Base-by-base conservation (phyloP, 345 rosid species). In the Eucalyptus globulus region DNA sequence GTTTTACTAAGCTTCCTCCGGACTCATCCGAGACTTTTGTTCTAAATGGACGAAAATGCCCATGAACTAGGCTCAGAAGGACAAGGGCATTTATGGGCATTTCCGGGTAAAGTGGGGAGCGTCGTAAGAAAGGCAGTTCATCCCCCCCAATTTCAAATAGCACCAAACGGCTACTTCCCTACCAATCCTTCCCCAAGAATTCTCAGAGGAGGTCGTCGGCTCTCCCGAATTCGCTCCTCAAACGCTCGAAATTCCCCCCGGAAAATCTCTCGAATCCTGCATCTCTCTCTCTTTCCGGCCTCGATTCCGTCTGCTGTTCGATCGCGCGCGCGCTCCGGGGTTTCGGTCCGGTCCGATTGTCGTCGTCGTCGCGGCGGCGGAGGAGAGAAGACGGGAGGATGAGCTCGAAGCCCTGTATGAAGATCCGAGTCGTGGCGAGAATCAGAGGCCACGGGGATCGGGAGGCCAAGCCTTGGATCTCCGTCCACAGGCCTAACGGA, bases 381-480 rank as follows among this genome's bases (percentile, higher is more conserved):
- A 62, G 69, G 8, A 62, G 34, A 62, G 69, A 29, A 29, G 69
- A 29, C 8, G 69, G 15, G 67, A 6, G 12, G 9, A 90, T 80
- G 89, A 87, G 51, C 76, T 43, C 87, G 53, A 88, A 87, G 2
- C 72, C 8, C 43, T 67, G 87, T 45, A 87, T 81, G 49, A 92
- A 91, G 88, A 90, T 93, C 24, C 95, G 98, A 21, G 95, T 96
- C 80, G 91, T 95, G 26, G 98, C 97, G 49, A 97, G 94, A 91
- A 91, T 97, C 89, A 91, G 92, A 88, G 90, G 93, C 8, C 90
- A 88, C 17, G 81, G 91, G 60, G 93, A 93, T 89, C 92, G 62
- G 26, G 92, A 87, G 67, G 43, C 90, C 45, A 40, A 87, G 11
- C 87, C 88, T 14, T 92, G 94, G 89, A 87, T 96, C 15, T 90